Percentiles rank a stretch among this genome's conserved stretches.
Conservation (phyloP, 2,329 filamentous ascomycete genomes). For the Aureobasidium leucospermi region DNA sequence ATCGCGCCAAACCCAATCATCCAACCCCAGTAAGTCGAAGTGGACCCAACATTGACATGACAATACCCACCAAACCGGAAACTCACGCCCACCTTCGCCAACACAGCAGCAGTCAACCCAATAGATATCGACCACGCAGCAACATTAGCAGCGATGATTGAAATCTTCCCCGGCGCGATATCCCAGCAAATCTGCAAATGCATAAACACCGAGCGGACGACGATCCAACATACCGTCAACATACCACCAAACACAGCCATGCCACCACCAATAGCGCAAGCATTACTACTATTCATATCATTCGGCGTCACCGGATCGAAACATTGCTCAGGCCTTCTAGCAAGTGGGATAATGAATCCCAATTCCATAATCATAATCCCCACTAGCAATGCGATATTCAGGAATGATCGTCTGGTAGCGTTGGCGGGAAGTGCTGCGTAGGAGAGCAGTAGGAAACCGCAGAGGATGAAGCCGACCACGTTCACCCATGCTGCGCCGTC, state of each 20-base stretch:
- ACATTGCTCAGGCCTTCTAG: slow-evolving; percentile 65
- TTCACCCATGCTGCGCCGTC: slow-evolving; percentile 73
- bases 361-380: slow-evolving; percentile 69
- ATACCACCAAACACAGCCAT: slow-evolving; percentile 74
- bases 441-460: slow-evolving; percentile 65
- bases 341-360: slow-evolving; percentile 76
- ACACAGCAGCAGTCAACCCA: slow-evolving; percentile 37
- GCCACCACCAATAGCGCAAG: slow-evolving; percentile 74
- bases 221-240: slow-evolving; percentile 72
- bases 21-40: slow-evolving; percentile 34
- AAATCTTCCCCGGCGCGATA: slow-evolving; percentile 24
- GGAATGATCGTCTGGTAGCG: slow-evolving; percentile 75
- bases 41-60: slow-evolving; percentile 63
- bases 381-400: slow-evolving; percentile 70
- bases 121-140: slow-evolving; percentile 25
- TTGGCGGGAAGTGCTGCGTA: slow-evolving; percentile 70
- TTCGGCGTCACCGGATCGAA: slow-evolving; percentile 79
- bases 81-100: slow-evolving; percentile 29
- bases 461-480: slow-evolving; percentile 62
- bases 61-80: slow-evolving; percentile 72
- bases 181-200: slow-evolving; percentile 34
- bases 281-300: slow-evolving; percentile 64
- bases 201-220: slow-evolving; percentile 41
- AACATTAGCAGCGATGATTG: slow-evolving; percentile 27
- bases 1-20: slow-evolving; percentile 27